Evolutionary conservation across 2,329 filamentous ascomycete species (phyloP), one percentile per base, ranked within the genome.

Genomic region (Neonectria hederae): DNA sequence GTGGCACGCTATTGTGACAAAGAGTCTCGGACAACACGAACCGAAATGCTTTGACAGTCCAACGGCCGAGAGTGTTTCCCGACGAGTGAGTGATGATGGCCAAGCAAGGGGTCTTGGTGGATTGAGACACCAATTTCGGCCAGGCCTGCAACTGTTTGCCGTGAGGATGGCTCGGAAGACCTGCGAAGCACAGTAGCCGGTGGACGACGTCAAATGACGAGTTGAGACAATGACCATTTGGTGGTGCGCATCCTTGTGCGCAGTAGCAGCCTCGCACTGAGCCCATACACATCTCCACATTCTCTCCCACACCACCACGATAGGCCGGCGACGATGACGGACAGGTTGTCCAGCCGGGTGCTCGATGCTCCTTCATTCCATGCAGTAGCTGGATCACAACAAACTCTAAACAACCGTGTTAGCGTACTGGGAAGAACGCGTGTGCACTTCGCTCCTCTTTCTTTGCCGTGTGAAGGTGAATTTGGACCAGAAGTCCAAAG

Each of bases 91-190:
- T 42, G 52, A 61, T 42, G 43, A 26, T 56, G 52, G 46, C 46
- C 21, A 24, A 32, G 57, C 53, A 56, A 56, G 62, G 57, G 57
- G 52, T 22, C 17, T 35, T 52, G 28, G 56, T n/a, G 57, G 24
- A 42, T 56, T 64, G 62, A 64, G 57, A 64, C 62, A 61, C 32
- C 38, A 64, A 64, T 64, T 61, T 64, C 62, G 62, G 52, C 19
- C 45, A 40, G 43, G 32, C 43, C 61, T 63, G 51, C 43, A 55
- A 55, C 46, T 55, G 55, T 45, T 51, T 59, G 21, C 59, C 42
- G 40, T 52, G 40, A 40, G 49, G 42, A n/a, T 11, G 30, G 49
- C 10, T 30, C 57, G 53, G 24, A 60, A 26, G 19, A 46, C 56
- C 28, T 19, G 38, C 62, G 45, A 51, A 21, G 22, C 45, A 40